Evolutionary conservation across 352 stramenopile species (phyloP).

Genomic region (Lagenidium giganteum): DNA sequence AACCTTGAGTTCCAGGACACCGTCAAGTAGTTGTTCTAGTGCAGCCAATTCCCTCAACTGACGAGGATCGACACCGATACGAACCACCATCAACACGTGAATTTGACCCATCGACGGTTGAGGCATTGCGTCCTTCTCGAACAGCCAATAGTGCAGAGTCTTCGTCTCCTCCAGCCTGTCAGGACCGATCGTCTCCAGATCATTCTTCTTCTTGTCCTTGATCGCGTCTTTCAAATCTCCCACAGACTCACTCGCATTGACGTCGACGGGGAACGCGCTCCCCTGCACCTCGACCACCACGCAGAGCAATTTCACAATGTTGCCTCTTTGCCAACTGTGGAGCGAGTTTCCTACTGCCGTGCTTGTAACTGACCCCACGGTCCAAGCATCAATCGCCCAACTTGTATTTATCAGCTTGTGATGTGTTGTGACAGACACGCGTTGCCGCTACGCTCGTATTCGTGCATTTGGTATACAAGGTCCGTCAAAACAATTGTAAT

Average conservation of each 20-base stretch:
- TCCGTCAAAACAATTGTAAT: too few relatives aligned
- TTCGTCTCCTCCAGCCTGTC: constrained; percentile 3
- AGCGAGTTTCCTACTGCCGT: too few relatives aligned
- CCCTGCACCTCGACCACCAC: constrained; percentile 4
- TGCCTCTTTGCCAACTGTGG: too few relatives aligned
- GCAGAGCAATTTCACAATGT: constrained; percentile 1
- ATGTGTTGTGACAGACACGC: too few relatives aligned
- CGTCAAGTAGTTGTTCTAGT: too few relatives aligned
- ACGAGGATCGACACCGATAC: neutral
- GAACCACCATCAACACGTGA: constrained; percentile 7
- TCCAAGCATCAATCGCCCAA: too few relatives aligned
- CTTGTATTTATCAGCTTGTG: too few relatives aligned
- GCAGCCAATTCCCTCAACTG: neutral
- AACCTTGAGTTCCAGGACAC: too few relatives aligned
- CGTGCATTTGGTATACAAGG: too few relatives aligned
- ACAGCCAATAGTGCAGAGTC: too few relatives aligned
- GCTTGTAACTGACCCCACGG: too few relatives aligned
- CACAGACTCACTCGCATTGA: constrained; percentile 5
- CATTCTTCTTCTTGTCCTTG: neutral
- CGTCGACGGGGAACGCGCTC: constrained; percentile 5
- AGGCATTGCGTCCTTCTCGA: constrained; percentile 6
- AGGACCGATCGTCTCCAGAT: constrained; percentile 5
- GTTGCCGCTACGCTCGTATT: too few relatives aligned
- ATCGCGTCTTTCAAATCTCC: constrained; percentile 7
- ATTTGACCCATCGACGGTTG: neutral